Evolutionary conservation across 495 filamentous ascomycete genomes (phyloP), one percentile per base, ranked within the genome.

Genomic region (Trichoderma virens): DNA sequence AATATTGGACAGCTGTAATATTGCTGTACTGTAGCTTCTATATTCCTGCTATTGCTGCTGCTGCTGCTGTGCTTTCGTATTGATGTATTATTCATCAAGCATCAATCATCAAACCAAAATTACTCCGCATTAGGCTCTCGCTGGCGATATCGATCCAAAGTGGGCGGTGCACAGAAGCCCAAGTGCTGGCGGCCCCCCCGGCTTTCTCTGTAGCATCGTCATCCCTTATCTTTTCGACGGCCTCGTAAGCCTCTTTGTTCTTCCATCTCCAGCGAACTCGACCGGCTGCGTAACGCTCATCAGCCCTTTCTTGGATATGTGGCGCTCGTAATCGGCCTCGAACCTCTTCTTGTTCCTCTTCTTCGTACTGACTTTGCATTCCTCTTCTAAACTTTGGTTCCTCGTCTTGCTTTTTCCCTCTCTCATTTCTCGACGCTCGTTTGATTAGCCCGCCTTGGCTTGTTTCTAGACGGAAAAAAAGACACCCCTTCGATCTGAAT

Each of bases 371-470:
- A 28, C 16, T 27, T 9, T 35, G 23, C 23, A 20, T n/a, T 2
- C 16, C 45, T 25, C 20, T 51, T n/a, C 45, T 9, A 7, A 51
- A 2, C 45, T 25, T 25, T 51, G 3, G 18, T 20, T n/a, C n/a
- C 45, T n/a, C 1, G 18, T 41, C 38, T 20, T 20, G 16, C 51
- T 30, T 56, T 3, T 23, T 1, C 51, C 25, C 25, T 28, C 41
- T 45, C 51, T 56, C 51, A 27, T 45, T 56, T 56, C 51, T 56
- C 51, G 51, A 56, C 51, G 28, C 11, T 56, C 51, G 51, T 56
- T 56, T 56, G 3, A 30, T 28, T 56, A 20, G 23, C 51, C 23
- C 23, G 51, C 51, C n/a, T 56, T 30, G 25, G 51, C 23, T 27
- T 30, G 25, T 28, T n/a, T 14, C 18, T 16, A 3, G 18, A 45